Evolutionary conservation across 805 yeast species (phyloP).

Genomic region (Komagataella phaffii): DNA sequence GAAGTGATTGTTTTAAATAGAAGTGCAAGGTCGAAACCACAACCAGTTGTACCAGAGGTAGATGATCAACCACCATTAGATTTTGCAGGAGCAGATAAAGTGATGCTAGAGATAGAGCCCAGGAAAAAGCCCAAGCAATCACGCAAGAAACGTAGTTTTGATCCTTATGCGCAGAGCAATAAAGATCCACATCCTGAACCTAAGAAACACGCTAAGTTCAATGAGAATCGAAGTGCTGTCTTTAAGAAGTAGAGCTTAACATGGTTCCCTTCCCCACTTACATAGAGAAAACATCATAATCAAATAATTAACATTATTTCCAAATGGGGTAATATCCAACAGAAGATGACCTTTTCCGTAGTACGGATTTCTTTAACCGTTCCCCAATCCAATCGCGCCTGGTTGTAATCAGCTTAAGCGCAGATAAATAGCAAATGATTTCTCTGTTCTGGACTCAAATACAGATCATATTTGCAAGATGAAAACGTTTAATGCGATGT

Average conservation of each 20-base stretch:
- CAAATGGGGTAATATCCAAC: background rate
- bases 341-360: background rate
- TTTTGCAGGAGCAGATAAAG: background rate
- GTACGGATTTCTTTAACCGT: background rate
- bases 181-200: background rate
- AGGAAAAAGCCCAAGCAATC: background rate
- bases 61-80: background rate
- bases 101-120: background rate
- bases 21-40: slow-evolving; percentile 8
- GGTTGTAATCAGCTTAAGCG: background rate
- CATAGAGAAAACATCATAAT: too few relatives aligned
- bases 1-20: slow-evolving; percentile 19
- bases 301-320: background rate
- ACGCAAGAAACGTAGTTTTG: background rate
- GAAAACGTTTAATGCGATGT: background rate
- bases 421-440: background rate
- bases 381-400: background rate
- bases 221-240: background rate
- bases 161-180: background rate
- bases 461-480: background rate
- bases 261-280: background rate
- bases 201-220: background rate
- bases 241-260: background rate
- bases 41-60: background rate
- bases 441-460: background rate